Conservation (phyloP, 2,329 filamentous ascomycete genomes). For the Cladosporium sphaerospermum region DNA sequence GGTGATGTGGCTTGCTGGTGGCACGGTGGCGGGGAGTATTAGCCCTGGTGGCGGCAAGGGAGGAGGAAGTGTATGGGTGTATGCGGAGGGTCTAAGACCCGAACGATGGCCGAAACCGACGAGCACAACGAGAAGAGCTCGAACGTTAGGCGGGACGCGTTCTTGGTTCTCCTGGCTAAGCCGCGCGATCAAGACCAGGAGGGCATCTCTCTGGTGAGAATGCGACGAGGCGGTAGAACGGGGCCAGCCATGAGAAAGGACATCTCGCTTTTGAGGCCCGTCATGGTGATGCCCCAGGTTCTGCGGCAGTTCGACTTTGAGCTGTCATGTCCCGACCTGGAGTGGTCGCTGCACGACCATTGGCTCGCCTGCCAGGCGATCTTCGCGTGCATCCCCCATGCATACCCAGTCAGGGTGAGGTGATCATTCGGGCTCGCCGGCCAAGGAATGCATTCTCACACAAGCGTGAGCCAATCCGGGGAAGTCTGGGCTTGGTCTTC, state of each 20-base stretch:
- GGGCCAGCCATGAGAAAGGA: slow-evolving; percentile 31
- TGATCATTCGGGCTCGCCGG: neutral
- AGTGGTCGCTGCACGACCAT: slow-evolving; percentile 17
- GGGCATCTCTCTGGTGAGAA: too few relatives aligned
- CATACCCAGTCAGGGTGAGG: slow-evolving; percentile 15
- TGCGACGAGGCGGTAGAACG: slow-evolving; percentile 24
- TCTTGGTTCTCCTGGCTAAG: too few relatives aligned
- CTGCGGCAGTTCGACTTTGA: slow-evolving; percentile 20
- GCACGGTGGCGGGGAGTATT: slow-evolving; percentile 36
- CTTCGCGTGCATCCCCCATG: slow-evolving; percentile 15
- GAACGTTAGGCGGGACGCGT: too few relatives aligned
- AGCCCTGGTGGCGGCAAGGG: slow-evolving; percentile 39
- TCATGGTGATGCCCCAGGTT: slow-evolving; percentile 26
- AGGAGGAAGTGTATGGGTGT: slow-evolving; percentile 34
- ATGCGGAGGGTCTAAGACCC: slow-evolving; percentile 32
- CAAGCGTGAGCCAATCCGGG: neutral
- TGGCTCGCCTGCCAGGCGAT: slow-evolving; percentile 22
- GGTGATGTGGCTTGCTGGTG: slow-evolving; percentile 29
- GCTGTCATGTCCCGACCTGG: slow-evolving; percentile 19
- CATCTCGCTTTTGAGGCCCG: slow-evolving; percentile 27
- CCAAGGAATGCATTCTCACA: neutral
- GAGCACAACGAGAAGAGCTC: neutral
- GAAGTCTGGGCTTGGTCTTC: slow-evolving; percentile 4
- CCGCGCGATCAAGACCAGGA: too few relatives aligned
- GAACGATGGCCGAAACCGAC: slow-evolving; percentile 40